phyloP scores from a whole-genome alignment of 2,329 filamentous ascomycete genomes.

The Penicillium sp. region DNA sequence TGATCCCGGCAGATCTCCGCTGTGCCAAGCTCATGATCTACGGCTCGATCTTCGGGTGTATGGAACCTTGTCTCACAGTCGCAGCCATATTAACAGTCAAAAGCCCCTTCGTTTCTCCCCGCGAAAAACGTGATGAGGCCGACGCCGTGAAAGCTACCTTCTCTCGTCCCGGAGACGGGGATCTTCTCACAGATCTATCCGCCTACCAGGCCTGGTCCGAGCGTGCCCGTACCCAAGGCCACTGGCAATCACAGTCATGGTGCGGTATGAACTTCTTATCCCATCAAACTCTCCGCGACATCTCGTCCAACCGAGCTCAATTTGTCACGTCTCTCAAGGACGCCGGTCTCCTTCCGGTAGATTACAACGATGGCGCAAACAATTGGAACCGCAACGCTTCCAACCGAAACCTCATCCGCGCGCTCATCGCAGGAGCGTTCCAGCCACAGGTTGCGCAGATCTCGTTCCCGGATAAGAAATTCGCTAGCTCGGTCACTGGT shows the following conservation, averaged over 20 bases:
- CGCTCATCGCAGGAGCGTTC: slow-evolving; percentile 71
- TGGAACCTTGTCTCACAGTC: slow-evolving; percentile 85
- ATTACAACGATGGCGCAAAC: slow-evolving; percentile 39
- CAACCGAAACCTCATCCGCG: slow-evolving; percentile 60
- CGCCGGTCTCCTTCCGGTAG: slow-evolving; percentile 70
- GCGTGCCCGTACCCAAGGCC: slow-evolving; percentile 54
- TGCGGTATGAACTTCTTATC: slow-evolving; percentile 86
- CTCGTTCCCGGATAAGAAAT: slow-evolving; percentile 94
- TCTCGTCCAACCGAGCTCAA: slow-evolving; percentile 80
- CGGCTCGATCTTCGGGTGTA: slow-evolving; percentile 87
- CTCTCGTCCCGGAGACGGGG: slow-evolving; percentile 70
- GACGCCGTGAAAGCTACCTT: slow-evolving; percentile 75
- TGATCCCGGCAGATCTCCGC: slow-evolving; percentile 89
- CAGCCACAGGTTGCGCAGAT: slow-evolving; percentile 88
- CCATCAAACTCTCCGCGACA: slow-evolving; percentile 80
- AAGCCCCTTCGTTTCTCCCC: slow-evolving; percentile 82
- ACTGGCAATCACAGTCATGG: slow-evolving; percentile 60
- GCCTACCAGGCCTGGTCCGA: slow-evolving; percentile 81
- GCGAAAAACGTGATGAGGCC: slow-evolving; percentile 78
- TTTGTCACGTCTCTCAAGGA: slow-evolving; percentile 85
- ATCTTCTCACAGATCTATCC: slow-evolving; percentile 81
- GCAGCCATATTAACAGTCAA: slow-evolving; percentile 88
- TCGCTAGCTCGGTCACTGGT: slow-evolving; percentile 79
- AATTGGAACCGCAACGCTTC: slow-evolving; percentile 33
- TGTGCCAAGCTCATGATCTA: slow-evolving; percentile 96